These are phyloP conservation scores for Yamadazyma philogaea DNA, from an alignment of 805 yeast genomes.

Conservation along the genomic window DNA sequence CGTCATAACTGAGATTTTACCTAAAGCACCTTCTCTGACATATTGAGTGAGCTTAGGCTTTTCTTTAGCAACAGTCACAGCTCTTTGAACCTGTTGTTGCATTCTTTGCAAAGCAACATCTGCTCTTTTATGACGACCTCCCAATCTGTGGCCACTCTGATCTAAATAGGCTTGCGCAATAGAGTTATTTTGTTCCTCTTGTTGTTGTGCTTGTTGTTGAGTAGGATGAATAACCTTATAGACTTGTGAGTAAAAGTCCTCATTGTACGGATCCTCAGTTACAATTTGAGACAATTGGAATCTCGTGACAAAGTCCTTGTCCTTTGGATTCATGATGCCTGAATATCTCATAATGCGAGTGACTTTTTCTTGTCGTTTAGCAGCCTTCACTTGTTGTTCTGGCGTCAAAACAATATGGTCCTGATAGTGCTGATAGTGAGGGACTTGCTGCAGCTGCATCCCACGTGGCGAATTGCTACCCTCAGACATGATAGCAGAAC, in stretches of 20 bases:
- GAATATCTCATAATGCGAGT: conserved; percentile 74
- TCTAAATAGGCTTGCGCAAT: conserved; percentile 90
- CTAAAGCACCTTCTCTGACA: conserved; percentile 82
- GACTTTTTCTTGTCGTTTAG: conserved; percentile 71
- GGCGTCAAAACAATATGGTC: conserved; percentile 43
- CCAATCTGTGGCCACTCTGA: conserved; percentile 86
- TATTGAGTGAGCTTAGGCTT: conserved; percentile 66
- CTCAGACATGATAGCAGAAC: conserved; percentile 19
- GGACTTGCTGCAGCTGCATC: conserved; percentile 17
- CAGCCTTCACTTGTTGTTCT: conserved; percentile 67
- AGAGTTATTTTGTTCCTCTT: conserved; percentile 63
- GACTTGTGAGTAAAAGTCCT: conserved; percentile 94
- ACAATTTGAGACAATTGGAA: conserved; percentile 94
- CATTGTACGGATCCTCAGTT: conserved; percentile 94
- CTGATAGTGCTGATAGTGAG: conserved; percentile 7
- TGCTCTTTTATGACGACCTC: conserved; percentile 79
- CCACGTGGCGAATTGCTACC: conserved; percentile 14
- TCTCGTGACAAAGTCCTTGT: conserved; percentile 91
- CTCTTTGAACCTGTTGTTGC: conserved; percentile 97
- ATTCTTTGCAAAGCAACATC: conserved; percentile 92
- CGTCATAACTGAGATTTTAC: conserved; percentile 74
- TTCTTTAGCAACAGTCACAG: conserved; percentile 92
- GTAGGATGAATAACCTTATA: conserved; percentile 58
- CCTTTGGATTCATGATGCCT: conserved; percentile 96
- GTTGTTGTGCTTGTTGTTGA: conserved; percentile 49